A percentile compares a stretch with the other conserved stretches of the same genome.
Conservation (phyloP, 1,139 yeast species). For the Kurtzmaniella quercitrusa region DNA sequence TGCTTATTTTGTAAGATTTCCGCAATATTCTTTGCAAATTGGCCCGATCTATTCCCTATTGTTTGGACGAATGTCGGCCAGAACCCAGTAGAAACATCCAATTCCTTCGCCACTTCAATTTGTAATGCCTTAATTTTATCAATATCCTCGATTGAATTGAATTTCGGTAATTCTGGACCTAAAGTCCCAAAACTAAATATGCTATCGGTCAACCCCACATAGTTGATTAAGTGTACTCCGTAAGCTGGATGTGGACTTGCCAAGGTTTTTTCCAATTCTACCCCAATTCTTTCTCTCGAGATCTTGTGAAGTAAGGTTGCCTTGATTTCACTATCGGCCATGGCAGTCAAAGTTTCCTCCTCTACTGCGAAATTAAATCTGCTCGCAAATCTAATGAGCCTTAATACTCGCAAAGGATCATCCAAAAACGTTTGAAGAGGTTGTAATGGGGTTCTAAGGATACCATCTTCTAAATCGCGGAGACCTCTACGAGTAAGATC, state of each 20-base stretch:
- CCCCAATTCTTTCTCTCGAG: slow-evolving; percentile 87
- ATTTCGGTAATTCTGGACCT: slow-evolving; percentile 17
- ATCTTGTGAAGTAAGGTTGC: slow-evolving; percentile 65
- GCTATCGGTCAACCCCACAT: slow-evolving; percentile 52
- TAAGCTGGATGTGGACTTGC: slow-evolving; percentile 58
- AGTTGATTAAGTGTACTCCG: slow-evolving; percentile 59
- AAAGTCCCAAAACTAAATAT: slow-evolving; percentile 48
- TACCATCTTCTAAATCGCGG: slow-evolving; percentile 62
- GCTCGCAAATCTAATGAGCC: slow-evolving; percentile 82
- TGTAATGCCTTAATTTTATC: slow-evolving; percentile 1
- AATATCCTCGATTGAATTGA: slow-evolving; percentile 12
- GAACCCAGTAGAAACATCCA: slow-evolving; percentile 5
- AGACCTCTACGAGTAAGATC: slow-evolving; percentile 80
- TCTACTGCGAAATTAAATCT: slow-evolving; percentile 71
- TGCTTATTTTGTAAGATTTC: slow-evolving; percentile 14
- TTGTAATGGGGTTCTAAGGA: slow-evolving; percentile 81
- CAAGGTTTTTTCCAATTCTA: slow-evolving; percentile 74
- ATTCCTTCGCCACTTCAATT: slow-evolving; percentile 9
- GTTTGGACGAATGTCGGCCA: neutral
- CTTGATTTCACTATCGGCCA: slow-evolving; percentile 58
- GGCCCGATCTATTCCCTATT: neutral
- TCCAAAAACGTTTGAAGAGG: slow-evolving; percentile 84
- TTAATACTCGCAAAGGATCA: slow-evolving; percentile 85
- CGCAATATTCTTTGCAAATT: neutral
- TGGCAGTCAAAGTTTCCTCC: slow-evolving; percentile 54